Base-by-base conservation (phyloP, 352 stramenopile species). In the Pythium vanterpoolii region DNA sequence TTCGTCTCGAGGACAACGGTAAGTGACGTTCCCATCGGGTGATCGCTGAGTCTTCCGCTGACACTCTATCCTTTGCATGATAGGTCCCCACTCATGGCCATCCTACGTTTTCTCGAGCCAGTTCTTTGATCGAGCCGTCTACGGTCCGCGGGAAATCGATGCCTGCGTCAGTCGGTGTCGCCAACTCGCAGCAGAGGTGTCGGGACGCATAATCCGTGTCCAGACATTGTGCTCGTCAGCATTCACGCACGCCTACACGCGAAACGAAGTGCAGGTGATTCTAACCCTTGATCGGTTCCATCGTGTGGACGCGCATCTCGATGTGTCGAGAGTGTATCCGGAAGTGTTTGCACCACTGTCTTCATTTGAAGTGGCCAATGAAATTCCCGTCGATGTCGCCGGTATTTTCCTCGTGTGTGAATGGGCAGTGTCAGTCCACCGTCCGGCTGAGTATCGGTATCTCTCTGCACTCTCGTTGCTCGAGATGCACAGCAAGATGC, bases 1-100 rank as follows among this genome's bases (percentile, higher is more conserved):
- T 95, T 48, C 83, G 82, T 31, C 70, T 95, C 14, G 77, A 90
- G 34, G 83, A 95, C n/a, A 83, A 87, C 53, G 78, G 85, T 95
- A 72, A 40, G 76, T 57, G 34, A 18, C 27, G 43, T 55, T 38
- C 19, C 46, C 19, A 60, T 38, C 53, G 21, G 16, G 44, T 40
- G 23, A 49, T 42, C 26, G 11, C 16, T 56, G 61, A n/a, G 3
- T 10, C 4, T 16, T 5, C 24, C 28, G 14, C 46, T 54, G 11
- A 67, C n/a, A 14, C 16, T 21, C 36, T 27, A 8, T 46, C 13
- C 13, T 36, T 19, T 36, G 26, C 33, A 18, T 27, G 13, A n/a
- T 23, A 93, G 83, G 72, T 42, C 79, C 83, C 28, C 70, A 78
- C 9, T 74, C 78, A 47, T 95, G 86, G 86, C 86, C 86, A 58